Conservation (phyloP, 805 yeast genomes). For the Danielia oregonensis region DNA sequence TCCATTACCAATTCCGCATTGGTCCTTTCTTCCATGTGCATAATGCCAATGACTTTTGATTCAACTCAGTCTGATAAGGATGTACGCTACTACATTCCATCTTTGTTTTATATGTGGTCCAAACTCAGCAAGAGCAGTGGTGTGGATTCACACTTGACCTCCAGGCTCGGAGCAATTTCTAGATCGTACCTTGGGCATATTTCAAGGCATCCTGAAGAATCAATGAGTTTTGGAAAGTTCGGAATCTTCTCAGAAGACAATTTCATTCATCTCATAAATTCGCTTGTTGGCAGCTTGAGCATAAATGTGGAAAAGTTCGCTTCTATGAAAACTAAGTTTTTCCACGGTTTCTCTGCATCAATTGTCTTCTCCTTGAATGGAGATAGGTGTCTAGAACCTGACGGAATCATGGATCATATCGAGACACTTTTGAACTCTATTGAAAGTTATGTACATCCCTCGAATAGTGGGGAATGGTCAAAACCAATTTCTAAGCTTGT, state of each 20-base stretch:
- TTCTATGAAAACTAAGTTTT: conserved; percentile 36
- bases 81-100: conserved; percentile 56
- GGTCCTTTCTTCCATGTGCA: conserved; percentile 49
- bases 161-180: conserved; percentile 60
- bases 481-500: conserved; percentile 61
- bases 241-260: conserved; percentile 69
- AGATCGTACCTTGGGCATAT: conserved; percentile 40
- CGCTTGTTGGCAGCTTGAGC: conserved; percentile 42
- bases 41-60: conserved; percentile 50
- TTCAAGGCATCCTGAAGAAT: conserved; percentile 16
- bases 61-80: conserved; percentile 30
- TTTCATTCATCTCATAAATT: conserved; percentile 55
- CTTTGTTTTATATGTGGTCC: conserved; percentile 72
- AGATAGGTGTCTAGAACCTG: conserved; percentile 31
- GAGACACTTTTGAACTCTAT: conserved; percentile 61
- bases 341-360: conserved; percentile 40
- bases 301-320: conserved; percentile 48
- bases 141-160: conserved; percentile 62
- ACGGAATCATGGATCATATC: conserved; percentile 50
- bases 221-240: conserved; percentile 37
- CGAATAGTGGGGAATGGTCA: conserved; percentile 91
- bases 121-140: conserved; percentile 45
- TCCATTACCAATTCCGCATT: conserved; percentile 51
- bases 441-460: conserved; percentile 85
- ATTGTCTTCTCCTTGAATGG: conserved; percentile 65